Conservation (phyloP, 306 rosid species). For the Carpinus viminea region DNA sequence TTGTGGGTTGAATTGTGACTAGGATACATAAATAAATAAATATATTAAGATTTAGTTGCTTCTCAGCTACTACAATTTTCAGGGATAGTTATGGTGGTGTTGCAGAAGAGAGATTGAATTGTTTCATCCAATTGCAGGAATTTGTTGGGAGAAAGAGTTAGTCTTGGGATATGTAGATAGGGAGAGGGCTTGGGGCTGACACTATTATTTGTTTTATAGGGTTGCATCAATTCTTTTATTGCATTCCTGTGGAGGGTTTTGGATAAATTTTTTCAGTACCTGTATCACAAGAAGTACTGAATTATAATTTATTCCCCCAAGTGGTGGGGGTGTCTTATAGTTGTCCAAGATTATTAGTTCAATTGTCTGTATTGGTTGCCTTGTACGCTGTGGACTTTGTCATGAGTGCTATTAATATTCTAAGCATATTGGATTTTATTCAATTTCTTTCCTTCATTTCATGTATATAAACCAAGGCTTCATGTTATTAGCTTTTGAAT, state of each 20-base stretch:
- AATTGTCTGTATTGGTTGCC: not conserved
- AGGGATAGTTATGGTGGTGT: slow-evolving; percentile 13
- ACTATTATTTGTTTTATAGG: slow-evolving; percentile 63
- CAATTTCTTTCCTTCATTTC: not conserved
- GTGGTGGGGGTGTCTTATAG: not conserved
- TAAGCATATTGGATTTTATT: not conserved
- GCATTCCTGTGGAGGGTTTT: slow-evolving; percentile 42
- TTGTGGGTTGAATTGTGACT: slow-evolving; percentile 87
- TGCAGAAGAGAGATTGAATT: slow-evolving; percentile 35
- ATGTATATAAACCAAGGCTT: not conserved
- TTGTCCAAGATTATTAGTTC: slow-evolving; percentile 2
- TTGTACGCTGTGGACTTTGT: not conserved
- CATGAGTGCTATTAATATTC: not conserved
- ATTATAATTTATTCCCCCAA: slow-evolving; percentile 11
- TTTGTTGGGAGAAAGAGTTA: slow-evolving; percentile 43
- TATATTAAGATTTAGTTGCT: slow-evolving; percentile 20
- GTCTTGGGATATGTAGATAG: slow-evolving; percentile 66
- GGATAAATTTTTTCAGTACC: slow-evolving; percentile 38
- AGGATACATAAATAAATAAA: slow-evolving; percentile 34
- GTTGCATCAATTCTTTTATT: slow-evolving; percentile 71
- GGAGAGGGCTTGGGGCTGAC: slow-evolving; percentile 44
- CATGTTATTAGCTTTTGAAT: too few species aligned
- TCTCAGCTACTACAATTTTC: slow-evolving; percentile 19
- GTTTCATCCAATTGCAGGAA: slow-evolving; percentile 32
- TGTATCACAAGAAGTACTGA: slow-evolving; percentile 32